Conservation (phyloP, 345 rosid species). For the Sisymbrium altissimum region DNA sequence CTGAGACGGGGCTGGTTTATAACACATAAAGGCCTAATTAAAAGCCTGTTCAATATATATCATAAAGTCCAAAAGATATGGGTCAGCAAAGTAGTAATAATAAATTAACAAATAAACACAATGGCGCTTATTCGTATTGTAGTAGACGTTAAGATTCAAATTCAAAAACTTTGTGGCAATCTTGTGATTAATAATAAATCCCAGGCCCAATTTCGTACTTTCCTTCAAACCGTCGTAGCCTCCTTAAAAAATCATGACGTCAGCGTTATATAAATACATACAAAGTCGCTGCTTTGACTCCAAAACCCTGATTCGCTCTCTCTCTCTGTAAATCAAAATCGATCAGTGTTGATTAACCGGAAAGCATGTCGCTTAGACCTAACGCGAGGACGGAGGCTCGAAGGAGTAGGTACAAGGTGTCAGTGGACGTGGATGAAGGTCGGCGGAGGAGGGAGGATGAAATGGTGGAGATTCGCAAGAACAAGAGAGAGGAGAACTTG, state of each 20-base stretch:
- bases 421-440: slow-evolving; percentile 76
- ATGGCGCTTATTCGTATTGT: neutral
- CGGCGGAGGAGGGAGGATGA: slow-evolving; percentile 78
- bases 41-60: neutral
- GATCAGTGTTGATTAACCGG: too few species aligned
- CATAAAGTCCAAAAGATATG: neutral
- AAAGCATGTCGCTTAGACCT: slow-evolving; percentile 60
- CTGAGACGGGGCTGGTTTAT: too few species aligned
- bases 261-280: too few species aligned
- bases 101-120: neutral
- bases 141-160: neutral
- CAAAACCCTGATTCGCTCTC: slow-evolving; percentile 18
- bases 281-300: neutral
- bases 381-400: slow-evolving; percentile 64
- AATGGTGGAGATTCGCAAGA: slow-evolving; percentile 90
- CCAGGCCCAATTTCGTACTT: slow-evolving; percentile 1
- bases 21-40: too few species aligned
- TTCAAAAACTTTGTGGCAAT: slow-evolving; percentile 35
- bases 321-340: too few species aligned
- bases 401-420: slow-evolving; percentile 55
- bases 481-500: slow-evolving; percentile 68
- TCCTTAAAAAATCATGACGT: too few species aligned
- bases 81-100: too few species aligned
- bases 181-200: slow-evolving; percentile 22
- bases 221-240: too few species aligned